Conservation (phyloP, 768 basidiomycete species). For the Termitomyces sp. region DNA sequence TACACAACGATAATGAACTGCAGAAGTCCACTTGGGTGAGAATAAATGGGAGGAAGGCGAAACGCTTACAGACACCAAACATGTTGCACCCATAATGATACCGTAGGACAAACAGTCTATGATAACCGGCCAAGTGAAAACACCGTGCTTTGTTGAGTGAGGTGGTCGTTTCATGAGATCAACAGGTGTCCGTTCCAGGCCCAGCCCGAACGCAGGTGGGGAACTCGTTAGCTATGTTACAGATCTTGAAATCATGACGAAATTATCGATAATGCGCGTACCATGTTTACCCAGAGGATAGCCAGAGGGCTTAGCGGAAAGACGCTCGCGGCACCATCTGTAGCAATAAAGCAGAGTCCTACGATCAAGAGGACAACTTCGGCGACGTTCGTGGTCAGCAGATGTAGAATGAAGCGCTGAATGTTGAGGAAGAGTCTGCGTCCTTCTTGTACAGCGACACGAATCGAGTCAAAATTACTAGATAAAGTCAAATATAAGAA, state of each 20-base stretch:
- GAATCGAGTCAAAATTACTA: slow-evolving; percentile 55
- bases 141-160: slow-evolving; percentile 28
- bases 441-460: slow-evolving; percentile 51
- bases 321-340: slow-evolving; percentile 33
- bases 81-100: slow-evolving; percentile 29
- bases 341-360: slow-evolving; percentile 51
- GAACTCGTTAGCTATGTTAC: slow-evolving; percentile 31
- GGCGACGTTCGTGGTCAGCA: slow-evolving; percentile 47
- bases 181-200: slow-evolving; percentile 39
- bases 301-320: slow-evolving; percentile 53
- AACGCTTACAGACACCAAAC: slow-evolving; percentile 24
- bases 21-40: neutral
- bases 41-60: neutral
- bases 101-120: slow-evolving; percentile 32
- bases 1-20: slow-evolving; percentile 34
- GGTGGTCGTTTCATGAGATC: slow-evolving; percentile 48
- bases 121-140: slow-evolving; percentile 33
- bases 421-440: slow-evolving; percentile 55
- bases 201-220: slow-evolving; percentile 51
- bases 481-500: neutral
- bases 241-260: neutral
- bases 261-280: slow-evolving; percentile 14
- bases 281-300: slow-evolving; percentile 49
- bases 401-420: slow-evolving; percentile 48
- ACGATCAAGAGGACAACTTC: slow-evolving; percentile 50